Base-by-base conservation (phyloP, 2,329 filamentous ascomycete genomes). In the Parastagonospora avenae region DNA sequence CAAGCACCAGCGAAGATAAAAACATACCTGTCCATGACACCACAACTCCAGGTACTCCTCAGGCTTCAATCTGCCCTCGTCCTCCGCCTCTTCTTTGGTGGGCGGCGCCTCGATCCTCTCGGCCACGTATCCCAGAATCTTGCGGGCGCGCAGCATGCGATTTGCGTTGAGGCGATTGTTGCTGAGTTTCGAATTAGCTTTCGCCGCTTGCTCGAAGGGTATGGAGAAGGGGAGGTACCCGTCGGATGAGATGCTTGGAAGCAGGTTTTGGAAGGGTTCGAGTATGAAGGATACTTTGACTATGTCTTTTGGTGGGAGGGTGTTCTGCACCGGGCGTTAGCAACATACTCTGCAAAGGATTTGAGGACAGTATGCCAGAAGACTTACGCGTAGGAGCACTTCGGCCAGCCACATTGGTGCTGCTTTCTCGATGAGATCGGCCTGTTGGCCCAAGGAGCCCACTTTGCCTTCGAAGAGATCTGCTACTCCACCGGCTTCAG, bases 41-140 rank as follows among this genome's bases (percentile, higher is more conserved):
- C 96, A 96, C 42, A 99, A 78, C 71, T 99, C 94, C 29, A 99
- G 78, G 75, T 97, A 97, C 68, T 97, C 91, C 70, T 97, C 93
- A 1, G 93, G 90, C 64, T 84, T 87, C 67, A 95, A 76, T 35
- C 12, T 52, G 45, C 28, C 54, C 55, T 14, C 48, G 30, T 30
- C 79, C 45, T 85, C 78, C 8, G 82, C 77, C 42, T 86, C 83
- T 4, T 80, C 77, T 45, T 85, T 81, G 42, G 86, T 80, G 0
- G 82, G 77, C n/a, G 81, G 74, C 3, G 80, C 81, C 63, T 97
- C 93, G 50, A 99, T 93, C 47, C 92, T 84, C 74, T 99, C 94
- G 1, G 92, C 91, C 14, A 99, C 85, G 66, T 99, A 99, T 0
- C 87, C 85, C 50, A 97, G 77, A 16, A 99, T 94, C 79, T 99